Percentiles rank a stretch among this genome's conserved stretches.
Evolutionary conservation across 495 filamentous ascomycete genomes (phyloP).

Genomic region (Tuber microsphaerosporum): DNA sequence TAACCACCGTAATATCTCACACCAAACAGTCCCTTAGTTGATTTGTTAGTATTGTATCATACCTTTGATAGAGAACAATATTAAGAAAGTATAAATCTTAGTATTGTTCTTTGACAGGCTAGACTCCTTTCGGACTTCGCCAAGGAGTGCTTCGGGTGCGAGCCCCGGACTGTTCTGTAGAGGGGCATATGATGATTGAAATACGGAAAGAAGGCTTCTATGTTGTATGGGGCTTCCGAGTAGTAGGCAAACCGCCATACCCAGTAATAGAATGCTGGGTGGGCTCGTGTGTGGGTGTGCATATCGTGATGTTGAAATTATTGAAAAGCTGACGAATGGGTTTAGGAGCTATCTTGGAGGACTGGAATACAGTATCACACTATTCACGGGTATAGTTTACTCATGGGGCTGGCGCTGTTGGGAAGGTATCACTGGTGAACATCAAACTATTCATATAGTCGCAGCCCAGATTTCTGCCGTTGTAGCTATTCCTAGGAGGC

Average conservation of each 20-base stretch:
- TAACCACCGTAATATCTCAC: no score
- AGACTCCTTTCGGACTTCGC: not conserved
- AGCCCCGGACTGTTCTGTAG: not conserved
- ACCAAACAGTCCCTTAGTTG: not conserved
- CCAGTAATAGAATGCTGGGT: not conserved
- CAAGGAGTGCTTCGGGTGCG: not conserved
- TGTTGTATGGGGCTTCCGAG: not conserved
- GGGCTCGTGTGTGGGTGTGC: not conserved
- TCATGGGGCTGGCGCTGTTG: not conserved
- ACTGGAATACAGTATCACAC: not conserved
- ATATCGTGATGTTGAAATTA: not conserved
- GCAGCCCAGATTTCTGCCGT: not conserved
- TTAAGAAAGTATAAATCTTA: conserved; percentile 4
- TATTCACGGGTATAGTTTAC: not conserved
- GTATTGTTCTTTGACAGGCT: not conserved
- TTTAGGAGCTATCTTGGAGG: not conserved
- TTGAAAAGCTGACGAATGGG: not conserved
- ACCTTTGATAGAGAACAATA: not conserved
- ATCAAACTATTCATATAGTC: not conserved
- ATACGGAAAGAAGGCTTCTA: not conserved
- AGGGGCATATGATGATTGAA: not conserved
- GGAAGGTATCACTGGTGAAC: not conserved
- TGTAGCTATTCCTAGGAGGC: not conserved
- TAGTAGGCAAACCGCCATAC: not conserved
- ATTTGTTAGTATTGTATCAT: not conserved